Evolutionary conservation across 2,329 filamentous ascomycete genomes (phyloP).

Genomic region (Aulographum hederae): DNA sequence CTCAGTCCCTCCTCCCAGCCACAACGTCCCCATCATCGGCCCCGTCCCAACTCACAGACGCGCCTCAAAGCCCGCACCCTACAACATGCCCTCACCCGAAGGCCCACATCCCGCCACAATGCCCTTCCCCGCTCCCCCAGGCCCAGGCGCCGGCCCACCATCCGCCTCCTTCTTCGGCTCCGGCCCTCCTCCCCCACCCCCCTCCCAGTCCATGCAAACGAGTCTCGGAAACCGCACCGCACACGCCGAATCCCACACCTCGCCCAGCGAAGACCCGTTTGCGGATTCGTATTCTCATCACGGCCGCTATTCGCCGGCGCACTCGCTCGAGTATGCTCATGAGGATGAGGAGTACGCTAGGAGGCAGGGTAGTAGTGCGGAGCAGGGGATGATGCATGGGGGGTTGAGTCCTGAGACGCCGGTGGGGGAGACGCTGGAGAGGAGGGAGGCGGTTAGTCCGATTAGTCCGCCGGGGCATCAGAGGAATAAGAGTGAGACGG

Average conservation of each 20-base stretch:
- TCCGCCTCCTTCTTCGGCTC: not conserved
- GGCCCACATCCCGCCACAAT: not conserved
- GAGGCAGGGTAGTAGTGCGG: slow-evolving; percentile 22
- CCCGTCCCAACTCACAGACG: not conserved
- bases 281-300: not conserved
- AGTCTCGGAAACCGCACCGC: not conserved
- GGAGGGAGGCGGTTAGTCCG: not conserved
- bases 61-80: not conserved
- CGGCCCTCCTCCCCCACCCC: not conserved
- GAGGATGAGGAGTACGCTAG: slow-evolving; percentile 1
- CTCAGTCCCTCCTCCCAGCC: not conserved
- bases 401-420: slow-evolving; percentile 5
- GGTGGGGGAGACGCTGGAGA: not conserved
- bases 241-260: not conserved
- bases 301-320: not conserved
- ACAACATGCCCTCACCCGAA: not conserved
- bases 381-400: slow-evolving; percentile 28
- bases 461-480: not conserved
- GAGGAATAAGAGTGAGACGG: slow-evolving; percentile 1
- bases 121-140: not conserved
- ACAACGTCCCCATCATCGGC: not conserved
- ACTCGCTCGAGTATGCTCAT: not conserved
- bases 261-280: not conserved
- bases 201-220: not conserved
- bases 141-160: not conserved